These are phyloP conservation scores for Mortierella sp. DNA, from an alignment of 371 early-diverging fungal species.

Conservation along the genomic window DNA sequence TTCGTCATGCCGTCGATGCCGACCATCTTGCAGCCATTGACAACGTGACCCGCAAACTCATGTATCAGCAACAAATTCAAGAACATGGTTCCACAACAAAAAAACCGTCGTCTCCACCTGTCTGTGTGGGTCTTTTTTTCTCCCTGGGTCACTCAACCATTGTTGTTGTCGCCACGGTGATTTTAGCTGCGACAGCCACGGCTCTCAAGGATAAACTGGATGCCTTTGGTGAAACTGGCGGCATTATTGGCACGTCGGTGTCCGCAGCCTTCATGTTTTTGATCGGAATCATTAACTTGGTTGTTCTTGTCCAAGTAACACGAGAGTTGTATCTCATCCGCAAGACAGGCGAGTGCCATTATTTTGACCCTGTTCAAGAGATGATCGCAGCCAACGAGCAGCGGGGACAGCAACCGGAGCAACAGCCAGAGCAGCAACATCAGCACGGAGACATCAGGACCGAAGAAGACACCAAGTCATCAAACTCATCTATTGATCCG, in stretches of 20 bases:
- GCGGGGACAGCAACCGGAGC: background rate
- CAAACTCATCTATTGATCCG: background rate
- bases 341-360: slow-evolving; percentile 58
- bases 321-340: slow-evolving; percentile 55
- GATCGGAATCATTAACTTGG: slow-evolving; percentile 67
- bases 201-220: slow-evolving; percentile 60
- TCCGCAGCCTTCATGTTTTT: slow-evolving; percentile 65
- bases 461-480: background rate
- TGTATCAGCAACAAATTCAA: slow-evolving; percentile 34
- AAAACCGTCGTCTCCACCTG: slow-evolving; percentile 51
- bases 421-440: background rate
- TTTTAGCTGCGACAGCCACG: slow-evolving; percentile 62
- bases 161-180: slow-evolving; percentile 65
- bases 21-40: slow-evolving; percentile 84
- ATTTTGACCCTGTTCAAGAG: slow-evolving; percentile 59
- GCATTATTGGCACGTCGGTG: slow-evolving; percentile 69
- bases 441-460: background rate
- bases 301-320: slow-evolving; percentile 58
- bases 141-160: slow-evolving; percentile 78
- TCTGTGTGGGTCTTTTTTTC: slow-evolving; percentile 74
- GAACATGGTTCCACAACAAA: background rate
- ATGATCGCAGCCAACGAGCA: slow-evolving; percentile 12
- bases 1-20: slow-evolving; percentile 79
- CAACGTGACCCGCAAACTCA: slow-evolving; percentile 74
- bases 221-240: slow-evolving; percentile 60